Evolutionary conservation across 495 filamentous ascomycete genomes (phyloP).

Genomic region (Amniculicola lignicola): DNA sequence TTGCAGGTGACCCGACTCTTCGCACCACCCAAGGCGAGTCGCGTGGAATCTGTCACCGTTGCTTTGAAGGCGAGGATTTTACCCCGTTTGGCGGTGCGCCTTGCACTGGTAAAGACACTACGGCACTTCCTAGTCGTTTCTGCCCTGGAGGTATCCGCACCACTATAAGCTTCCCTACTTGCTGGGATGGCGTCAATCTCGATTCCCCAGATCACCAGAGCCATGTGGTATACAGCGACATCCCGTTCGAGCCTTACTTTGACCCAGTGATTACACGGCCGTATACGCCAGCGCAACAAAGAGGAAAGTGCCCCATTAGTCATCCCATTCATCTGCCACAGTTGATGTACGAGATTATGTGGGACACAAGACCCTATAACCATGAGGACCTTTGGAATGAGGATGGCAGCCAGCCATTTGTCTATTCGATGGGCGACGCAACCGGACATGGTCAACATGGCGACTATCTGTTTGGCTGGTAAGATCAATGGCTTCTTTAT

Average conservation of each 20-base stretch:
- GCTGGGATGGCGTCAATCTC: slow-evolving; percentile 55
- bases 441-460: slow-evolving; percentile 48
- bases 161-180: slow-evolving; percentile 49
- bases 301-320: slow-evolving; percentile 46
- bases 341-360: slow-evolving; percentile 53
- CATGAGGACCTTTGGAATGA: slow-evolving; percentile 41
- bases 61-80: slow-evolving; percentile 36
- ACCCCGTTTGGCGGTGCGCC: slow-evolving; percentile 51
- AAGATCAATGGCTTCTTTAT: neutral
- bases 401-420: slow-evolving; percentile 47
- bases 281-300: slow-evolving; percentile 10
- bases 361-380: slow-evolving; percentile 47
- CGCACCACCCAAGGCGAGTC: slow-evolving; percentile 13
- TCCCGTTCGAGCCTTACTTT: slow-evolving; percentile 34
- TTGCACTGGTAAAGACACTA: slow-evolving; percentile 50
- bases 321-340: slow-evolving; percentile 51
- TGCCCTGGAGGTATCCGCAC: slow-evolving; percentile 50
- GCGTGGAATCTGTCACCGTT: slow-evolving; percentile 47
- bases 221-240: slow-evolving; percentile 47
- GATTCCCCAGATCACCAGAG: slow-evolving; percentile 51
- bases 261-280: slow-evolving; percentile 9
- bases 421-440: slow-evolving; percentile 51
- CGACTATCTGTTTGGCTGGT: too few species aligned
- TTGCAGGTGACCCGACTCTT: slow-evolving; percentile 24
- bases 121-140: slow-evolving; percentile 40